Conservation (phyloP, 176 grass and related monocot genomes). For the Triticum dicoccoides region DNA sequence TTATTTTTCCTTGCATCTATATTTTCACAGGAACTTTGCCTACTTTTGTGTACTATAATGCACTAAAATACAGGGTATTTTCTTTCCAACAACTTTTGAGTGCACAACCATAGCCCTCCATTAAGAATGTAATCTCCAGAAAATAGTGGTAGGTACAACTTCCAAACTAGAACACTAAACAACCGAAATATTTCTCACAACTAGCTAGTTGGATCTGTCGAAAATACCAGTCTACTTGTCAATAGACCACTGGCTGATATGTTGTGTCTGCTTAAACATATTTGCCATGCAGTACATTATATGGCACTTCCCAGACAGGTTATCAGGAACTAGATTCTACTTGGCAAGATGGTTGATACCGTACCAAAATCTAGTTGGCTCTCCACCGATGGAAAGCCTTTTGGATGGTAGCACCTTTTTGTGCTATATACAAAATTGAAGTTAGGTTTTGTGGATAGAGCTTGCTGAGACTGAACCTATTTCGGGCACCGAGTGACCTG, state of each 20-base stretch:
- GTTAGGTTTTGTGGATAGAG: conserved; percentile 40
- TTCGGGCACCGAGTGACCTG: conserved; percentile 3
- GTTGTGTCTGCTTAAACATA: conserved; percentile 11
- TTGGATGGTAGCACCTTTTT: background rate
- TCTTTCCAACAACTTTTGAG: no score
- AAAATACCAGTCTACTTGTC: conserved; percentile 20
- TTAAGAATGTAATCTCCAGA: background rate
- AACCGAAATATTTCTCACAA: background rate
- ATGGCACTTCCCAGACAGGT: background rate
- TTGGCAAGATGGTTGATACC: conserved; percentile 18
- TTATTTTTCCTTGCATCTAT: no score
- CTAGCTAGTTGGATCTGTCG: background rate
- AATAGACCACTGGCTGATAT: background rate
- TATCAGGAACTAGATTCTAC: conserved; percentile 24
- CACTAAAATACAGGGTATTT: no score
- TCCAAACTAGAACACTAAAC: background rate
- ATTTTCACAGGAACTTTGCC: no score
- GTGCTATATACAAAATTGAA: background rate
- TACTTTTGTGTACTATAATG: no score
- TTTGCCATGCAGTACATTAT: background rate
- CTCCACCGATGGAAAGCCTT: conserved; percentile 27
- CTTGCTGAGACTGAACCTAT: background rate
- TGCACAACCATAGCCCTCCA: no score
- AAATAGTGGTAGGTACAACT: conserved; percentile 1
- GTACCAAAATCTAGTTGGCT: conserved; percentile 5